Conservation (phyloP, 2,329 filamentous ascomycete species). For the Escovopsis weberi region DNA sequence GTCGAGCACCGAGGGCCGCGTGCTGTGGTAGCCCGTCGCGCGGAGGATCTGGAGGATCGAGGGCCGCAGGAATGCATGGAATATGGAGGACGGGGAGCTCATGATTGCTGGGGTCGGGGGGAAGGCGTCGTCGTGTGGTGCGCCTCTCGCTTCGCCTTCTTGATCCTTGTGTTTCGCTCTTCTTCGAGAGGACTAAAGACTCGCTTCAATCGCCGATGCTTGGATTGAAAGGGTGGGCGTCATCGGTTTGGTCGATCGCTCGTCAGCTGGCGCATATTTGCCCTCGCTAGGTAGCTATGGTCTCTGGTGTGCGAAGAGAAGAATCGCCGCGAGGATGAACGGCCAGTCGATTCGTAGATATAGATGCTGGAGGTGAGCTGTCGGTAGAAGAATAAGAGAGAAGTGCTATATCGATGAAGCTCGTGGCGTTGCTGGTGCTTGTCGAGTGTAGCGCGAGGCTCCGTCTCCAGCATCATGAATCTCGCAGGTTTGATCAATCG, state of each 20-base stretch:
- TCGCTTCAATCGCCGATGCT: conserved; percentile 12
- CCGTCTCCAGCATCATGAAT: too few relatives aligned
- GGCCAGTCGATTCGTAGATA: too few relatives aligned
- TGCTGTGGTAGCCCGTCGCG: conserved; percentile 76
- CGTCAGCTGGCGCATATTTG: conserved; percentile 17
- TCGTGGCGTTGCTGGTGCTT: too few relatives aligned
- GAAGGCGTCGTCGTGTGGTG: background rate
- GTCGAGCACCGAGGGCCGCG: conserved; percentile 70
- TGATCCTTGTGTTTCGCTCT: too few relatives aligned
- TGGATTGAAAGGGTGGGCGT: conserved; percentile 15
- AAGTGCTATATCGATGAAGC: too few relatives aligned
- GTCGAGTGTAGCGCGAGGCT: too few relatives aligned
- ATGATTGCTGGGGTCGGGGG: conserved; percentile 17
- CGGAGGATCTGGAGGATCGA: conserved; percentile 83
- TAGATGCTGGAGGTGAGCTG: too few relatives aligned
- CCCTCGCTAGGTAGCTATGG: background rate
- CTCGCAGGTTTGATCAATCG: too few relatives aligned
- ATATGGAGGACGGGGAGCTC: conserved; percentile 33
- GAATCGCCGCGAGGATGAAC: too few relatives aligned
- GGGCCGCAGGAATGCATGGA: conserved; percentile 70
- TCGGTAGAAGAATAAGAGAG: too few relatives aligned
- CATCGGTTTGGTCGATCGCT: conserved; percentile 13
- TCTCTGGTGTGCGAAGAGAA: background rate
- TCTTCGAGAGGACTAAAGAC: background rate
- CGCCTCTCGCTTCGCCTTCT: too few relatives aligned